Conservation (phyloP, 176 grass and related monocot genomes). For the Avena atlantica region DNA sequence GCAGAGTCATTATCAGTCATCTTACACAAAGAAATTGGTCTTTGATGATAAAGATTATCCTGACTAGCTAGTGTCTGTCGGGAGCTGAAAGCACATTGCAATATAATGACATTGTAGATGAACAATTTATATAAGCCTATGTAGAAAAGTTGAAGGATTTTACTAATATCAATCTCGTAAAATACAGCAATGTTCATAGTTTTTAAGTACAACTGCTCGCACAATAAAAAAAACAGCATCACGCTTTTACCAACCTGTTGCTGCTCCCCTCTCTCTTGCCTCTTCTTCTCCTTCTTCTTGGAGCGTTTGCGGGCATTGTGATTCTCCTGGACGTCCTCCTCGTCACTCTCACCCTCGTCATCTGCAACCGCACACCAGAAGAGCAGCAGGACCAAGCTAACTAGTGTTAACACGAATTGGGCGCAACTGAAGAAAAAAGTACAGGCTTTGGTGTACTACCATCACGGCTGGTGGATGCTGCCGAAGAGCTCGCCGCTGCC, state of each 20-base stretch:
- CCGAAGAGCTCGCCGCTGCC: slow-evolving; percentile 56
- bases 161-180: not conserved
- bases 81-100: not conserved
- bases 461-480: slow-evolving; percentile 63
- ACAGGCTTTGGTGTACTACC: slow-evolving; percentile 36
- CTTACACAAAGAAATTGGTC: not conserved
- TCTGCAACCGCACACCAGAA: slow-evolving; percentile 36
- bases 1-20: not conserved
- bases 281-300: slow-evolving; percentile 91
- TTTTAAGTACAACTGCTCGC: not conserved
- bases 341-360: slow-evolving; percentile 57
- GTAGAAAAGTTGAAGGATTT: not conserved
- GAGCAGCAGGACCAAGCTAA: not conserved
- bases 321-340: slow-evolving; percentile 60
- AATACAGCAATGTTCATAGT: not conserved
- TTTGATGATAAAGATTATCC: not conserved
- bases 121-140: not conserved
- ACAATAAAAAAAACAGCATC: not conserved
- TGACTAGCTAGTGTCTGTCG: not conserved
- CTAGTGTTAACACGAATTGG: not conserved
- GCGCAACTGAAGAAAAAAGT: not conserved
- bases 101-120: not conserved
- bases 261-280: slow-evolving; percentile 77
- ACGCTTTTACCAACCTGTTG: slow-evolving; percentile 57
- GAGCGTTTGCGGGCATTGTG: slow-evolving; percentile 58